phyloP scores from a whole-genome alignment of 83 land plant genomes.

The Thuja plicata region DNA sequence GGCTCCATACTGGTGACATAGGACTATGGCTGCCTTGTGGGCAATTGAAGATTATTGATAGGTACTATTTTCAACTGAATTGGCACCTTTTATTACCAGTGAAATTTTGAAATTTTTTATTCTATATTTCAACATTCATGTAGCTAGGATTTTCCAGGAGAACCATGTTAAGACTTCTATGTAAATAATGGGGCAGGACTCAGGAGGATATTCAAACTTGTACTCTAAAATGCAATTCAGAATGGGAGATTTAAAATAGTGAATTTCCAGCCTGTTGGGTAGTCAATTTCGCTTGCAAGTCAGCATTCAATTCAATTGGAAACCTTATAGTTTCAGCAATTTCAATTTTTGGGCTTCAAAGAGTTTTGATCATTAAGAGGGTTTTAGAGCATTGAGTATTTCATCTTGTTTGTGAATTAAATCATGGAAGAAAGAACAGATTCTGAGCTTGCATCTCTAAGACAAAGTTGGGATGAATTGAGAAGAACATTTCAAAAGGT shows the following conservation, averaged over 20 bases:
- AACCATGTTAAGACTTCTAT: background rate
- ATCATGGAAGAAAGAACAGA: too few relatives aligned
- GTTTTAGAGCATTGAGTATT: too few relatives aligned
- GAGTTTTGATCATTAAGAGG: too few relatives aligned
- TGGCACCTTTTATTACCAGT: background rate
- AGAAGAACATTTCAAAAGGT: too few relatives aligned
- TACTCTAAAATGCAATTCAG: background rate
- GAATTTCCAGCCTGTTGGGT: too few relatives aligned
- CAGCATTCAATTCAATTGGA: too few relatives aligned
- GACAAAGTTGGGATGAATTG: too few relatives aligned
- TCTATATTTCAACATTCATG: background rate
- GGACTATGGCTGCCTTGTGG: constrained; percentile 95
- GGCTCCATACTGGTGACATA: constrained; percentile 98
- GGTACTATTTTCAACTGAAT: constrained; percentile 41
- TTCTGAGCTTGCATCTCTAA: too few relatives aligned
- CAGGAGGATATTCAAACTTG: background rate
- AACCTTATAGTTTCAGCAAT: too few relatives aligned
- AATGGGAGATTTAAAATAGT: background rate
- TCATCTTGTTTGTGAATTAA: too few relatives aligned
- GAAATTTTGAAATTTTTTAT: background rate
- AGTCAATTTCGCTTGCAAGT: background rate
- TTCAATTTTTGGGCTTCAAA: too few relatives aligned
- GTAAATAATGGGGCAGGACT: background rate
- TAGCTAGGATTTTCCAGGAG: background rate
- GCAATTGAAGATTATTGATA: constrained; percentile 91